Evolutionary conservation across 805 yeast genomes (phyloP).

Genomic region (Yarrowia bubula): DNA sequence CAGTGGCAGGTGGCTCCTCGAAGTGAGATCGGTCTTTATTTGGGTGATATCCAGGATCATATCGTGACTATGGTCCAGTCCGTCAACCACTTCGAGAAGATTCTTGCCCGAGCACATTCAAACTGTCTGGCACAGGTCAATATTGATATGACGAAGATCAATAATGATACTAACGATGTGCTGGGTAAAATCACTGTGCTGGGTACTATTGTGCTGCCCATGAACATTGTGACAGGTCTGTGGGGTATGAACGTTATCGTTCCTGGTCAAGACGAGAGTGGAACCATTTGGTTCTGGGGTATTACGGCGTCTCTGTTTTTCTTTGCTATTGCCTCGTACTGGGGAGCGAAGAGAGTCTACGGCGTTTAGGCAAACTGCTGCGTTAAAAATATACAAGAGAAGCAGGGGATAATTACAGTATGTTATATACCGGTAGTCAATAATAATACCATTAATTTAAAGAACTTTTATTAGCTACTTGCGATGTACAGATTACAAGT

Average conservation of each 20-base stretch:
- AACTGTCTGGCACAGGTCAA: slow-evolving; percentile 95
- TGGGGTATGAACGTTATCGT: slow-evolving; percentile 99
- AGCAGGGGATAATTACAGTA: no score
- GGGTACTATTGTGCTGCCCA: slow-evolving; percentile 93
- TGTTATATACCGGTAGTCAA: no score
- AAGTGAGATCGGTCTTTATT: slow-evolving; percentile 86
- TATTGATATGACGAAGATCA: slow-evolving; percentile 95
- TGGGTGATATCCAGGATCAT: slow-evolving; percentile 98
- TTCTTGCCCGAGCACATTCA: slow-evolving; percentile 91
- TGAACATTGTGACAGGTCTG: slow-evolving; percentile 91
- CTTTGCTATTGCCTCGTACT: slow-evolving; percentile 36
- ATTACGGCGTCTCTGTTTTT: slow-evolving; percentile 36
- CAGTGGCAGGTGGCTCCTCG: slow-evolving; percentile 76
- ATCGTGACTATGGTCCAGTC: slow-evolving; percentile 96
- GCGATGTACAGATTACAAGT: no score
- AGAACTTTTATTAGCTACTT: no score
- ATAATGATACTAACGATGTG: slow-evolving; percentile 95
- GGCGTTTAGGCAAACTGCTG: background rate
- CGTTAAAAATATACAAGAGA: no score
- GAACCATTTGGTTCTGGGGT: slow-evolving; percentile 62
- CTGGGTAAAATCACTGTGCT: slow-evolving; percentile 87
- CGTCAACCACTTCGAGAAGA: slow-evolving; percentile 88
- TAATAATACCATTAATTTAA: no score
- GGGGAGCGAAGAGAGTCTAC: slow-evolving; percentile 31
- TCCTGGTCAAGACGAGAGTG: slow-evolving; percentile 79